phyloP scores from a whole-genome alignment of 75 land plant species.

The Cunninghamia lanceolata region DNA sequence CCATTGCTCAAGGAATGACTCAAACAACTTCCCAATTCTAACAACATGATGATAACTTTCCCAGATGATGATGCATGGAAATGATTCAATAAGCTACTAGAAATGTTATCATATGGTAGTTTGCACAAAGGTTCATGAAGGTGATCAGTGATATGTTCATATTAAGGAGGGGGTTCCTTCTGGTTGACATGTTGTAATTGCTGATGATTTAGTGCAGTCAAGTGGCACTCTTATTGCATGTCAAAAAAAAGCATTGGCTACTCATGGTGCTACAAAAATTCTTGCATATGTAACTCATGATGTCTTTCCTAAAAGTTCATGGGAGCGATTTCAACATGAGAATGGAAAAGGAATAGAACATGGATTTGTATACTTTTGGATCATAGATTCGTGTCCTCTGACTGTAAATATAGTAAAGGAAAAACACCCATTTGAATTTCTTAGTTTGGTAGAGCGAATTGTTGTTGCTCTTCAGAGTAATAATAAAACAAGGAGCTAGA shows the following conservation, averaged over 20 bases:
- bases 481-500: not conserved
- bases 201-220: constrained; percentile 89
- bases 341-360: constrained; percentile 31
- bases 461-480: constrained; percentile 59
- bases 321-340: constrained; percentile 57
- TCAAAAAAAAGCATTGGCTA: constrained; percentile 86
- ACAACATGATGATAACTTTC: no score
- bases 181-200: constrained; percentile 88
- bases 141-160: constrained; percentile 75
- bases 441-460: constrained; percentile 89
- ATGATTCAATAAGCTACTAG: no score
- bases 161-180: constrained; percentile 77
- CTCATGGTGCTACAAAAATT: constrained; percentile 87
- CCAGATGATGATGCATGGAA: no score
- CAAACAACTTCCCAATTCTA: no score
- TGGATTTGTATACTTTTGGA: constrained; percentile 82
- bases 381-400: constrained; percentile 85
- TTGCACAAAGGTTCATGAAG: constrained; percentile 26
- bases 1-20: no score
- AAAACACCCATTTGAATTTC: constrained; percentile 80
- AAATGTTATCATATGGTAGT: no score
- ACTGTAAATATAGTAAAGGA: constrained; percentile 82
- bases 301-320: constrained; percentile 76
- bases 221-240: constrained; percentile 89
- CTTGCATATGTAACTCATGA: constrained; percentile 89